Evolutionary conservation across 2,329 filamentous ascomycete species (phyloP), one percentile per base, ranked within the genome.

Genomic region (Arthrobotrys megalospora): DNA sequence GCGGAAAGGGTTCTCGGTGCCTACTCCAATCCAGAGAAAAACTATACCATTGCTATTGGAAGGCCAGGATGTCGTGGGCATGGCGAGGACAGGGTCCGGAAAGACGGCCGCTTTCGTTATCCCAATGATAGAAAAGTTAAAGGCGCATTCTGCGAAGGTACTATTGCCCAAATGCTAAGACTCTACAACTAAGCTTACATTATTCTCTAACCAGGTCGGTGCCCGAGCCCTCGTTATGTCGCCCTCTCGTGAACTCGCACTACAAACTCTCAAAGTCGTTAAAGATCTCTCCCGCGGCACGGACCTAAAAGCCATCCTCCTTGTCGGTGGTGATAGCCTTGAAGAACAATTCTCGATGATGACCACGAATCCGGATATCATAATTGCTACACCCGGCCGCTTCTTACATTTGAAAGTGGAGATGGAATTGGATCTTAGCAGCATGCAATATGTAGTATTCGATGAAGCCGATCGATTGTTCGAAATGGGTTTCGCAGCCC

Each of bases 101-200:
- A 99, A 99, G 87, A 99, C 96, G 0, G 96, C 94, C 0, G 96
- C 96, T 21, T 99, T 99, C 84, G 94, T 98, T 28, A 96, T 99
- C 80, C 96, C 96, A 50, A 97, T 99, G 95, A 94, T 99, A 79
- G 93, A 99, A 86, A 92, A 91, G 80, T 87, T 99, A 79, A 96
- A 94, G 84, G 89, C 90, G 24, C 96, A 99, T 84, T 97, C 92
- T 83, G 91, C 91, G 34, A 91, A 92, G 82, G 91, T 81, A 79
- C 8, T 11, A 16, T 32, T 24, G 7, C 21, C 10, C 16, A n/a
- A 36, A 8, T 16, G 21, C 52, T 16, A 10, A 3, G 3, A 21
- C 43, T 43, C 6, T 24, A 41, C 2, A 8, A 38, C 1, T 48
- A 55, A 64, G 28, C 14, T 21, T 21, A 32, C 65, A 62, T 14